A percentile compares a stretch with the other conserved stretches of the same genome.
These are phyloP conservation scores for Trapa bicornis DNA, from an alignment of 345 rosid genomes.

Conservation along the genomic window DNA sequence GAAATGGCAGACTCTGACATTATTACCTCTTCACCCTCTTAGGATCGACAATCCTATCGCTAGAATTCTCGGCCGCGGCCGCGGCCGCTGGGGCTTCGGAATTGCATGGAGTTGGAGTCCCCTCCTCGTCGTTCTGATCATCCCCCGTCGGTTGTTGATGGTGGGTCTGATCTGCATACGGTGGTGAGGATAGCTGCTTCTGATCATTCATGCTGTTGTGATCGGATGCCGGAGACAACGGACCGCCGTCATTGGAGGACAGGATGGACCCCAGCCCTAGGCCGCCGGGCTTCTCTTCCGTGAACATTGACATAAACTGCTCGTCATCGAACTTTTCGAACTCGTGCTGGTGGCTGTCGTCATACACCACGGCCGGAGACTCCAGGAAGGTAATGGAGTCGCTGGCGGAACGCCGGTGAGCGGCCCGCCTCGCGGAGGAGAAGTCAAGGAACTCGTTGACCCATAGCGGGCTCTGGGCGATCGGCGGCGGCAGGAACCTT, in stretches of 20 bases:
- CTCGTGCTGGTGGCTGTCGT: slow-evolving; percentile 8
- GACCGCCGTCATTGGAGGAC: slow-evolving; percentile 31
- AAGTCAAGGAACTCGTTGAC: slow-evolving; percentile 89
- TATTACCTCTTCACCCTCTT: slow-evolving; percentile 81
- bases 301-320: slow-evolving; percentile 73
- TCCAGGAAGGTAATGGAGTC: slow-evolving; percentile 66
- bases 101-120: slow-evolving; percentile 33
- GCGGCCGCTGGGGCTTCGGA: slow-evolving; percentile 5
- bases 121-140: slow-evolving; percentile 39
- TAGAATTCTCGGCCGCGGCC: slow-evolving; percentile 15
- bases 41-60: slow-evolving; percentile 52
- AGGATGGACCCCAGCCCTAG: slow-evolving; percentile 23
- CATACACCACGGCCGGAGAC: slow-evolving; percentile 14
- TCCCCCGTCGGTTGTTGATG: slow-evolving; percentile 11
- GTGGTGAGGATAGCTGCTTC: slow-evolving; percentile 24
- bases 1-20: background rate
- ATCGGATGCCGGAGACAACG: slow-evolving; percentile 58
- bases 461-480: slow-evolving; percentile 45
- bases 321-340: slow-evolving; percentile 71
- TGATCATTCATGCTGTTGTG: slow-evolving; percentile 62
- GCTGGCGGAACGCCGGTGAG: slow-evolving; percentile 68
- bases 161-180: background rate
- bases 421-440: slow-evolving; percentile 46
- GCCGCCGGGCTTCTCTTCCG: slow-evolving; percentile 37
- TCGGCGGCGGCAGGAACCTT: slow-evolving; percentile 16